Conservation (phyloP, 768 basidiomycete genomes). For the Cubamyces lactineus region DNA sequence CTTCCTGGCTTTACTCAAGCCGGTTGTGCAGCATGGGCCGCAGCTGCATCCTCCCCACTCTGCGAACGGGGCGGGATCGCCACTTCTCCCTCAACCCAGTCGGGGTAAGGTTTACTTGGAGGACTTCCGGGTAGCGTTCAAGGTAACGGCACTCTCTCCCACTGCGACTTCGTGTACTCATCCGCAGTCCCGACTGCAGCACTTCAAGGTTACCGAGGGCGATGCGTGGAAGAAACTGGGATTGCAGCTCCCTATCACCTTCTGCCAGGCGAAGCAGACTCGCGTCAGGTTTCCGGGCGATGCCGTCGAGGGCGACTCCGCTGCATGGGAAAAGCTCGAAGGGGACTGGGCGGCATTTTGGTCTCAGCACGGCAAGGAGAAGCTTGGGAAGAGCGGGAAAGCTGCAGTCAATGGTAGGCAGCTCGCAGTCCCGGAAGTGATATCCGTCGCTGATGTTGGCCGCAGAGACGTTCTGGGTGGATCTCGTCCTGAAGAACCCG, state of each 20-base stretch:
- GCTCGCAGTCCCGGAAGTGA: neutral
- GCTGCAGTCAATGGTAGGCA: slow-evolving; percentile 65
- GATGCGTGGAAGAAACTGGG: slow-evolving; percentile 45
- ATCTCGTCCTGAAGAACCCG: slow-evolving; percentile 71
- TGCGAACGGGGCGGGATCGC: slow-evolving; percentile 29
- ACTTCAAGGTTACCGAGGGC: slow-evolving; percentile 64
- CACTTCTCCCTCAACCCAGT: slow-evolving; percentile 12
- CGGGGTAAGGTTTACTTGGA: slow-evolving; percentile 78
- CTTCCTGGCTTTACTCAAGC: slow-evolving; percentile 72
- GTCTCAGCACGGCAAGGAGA: slow-evolving; percentile 55
- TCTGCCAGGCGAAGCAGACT: slow-evolving; percentile 64
- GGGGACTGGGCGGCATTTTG: slow-evolving; percentile 66
- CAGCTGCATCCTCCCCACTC: slow-evolving; percentile 3
- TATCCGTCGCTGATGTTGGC: slow-evolving; percentile 9
- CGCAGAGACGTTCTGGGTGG: slow-evolving; percentile 78
- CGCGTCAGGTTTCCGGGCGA: slow-evolving; percentile 60
- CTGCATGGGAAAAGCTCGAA: slow-evolving; percentile 68
- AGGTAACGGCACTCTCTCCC: slow-evolving; percentile 46
- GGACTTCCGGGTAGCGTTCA: slow-evolving; percentile 86
- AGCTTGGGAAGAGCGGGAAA: slow-evolving; percentile 56
- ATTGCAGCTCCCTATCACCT: slow-evolving; percentile 64
- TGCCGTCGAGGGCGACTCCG: slow-evolving; percentile 44
- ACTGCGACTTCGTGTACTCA: neutral
- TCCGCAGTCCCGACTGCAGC: slow-evolving; percentile 47
- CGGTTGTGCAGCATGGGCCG: slow-evolving; percentile 31